Percentiles rank a stretch among this genome's conserved stretches.
phyloP scores from a whole-genome alignment of 495 filamentous ascomycete species.

The Baudoinia panamericana region DNA sequence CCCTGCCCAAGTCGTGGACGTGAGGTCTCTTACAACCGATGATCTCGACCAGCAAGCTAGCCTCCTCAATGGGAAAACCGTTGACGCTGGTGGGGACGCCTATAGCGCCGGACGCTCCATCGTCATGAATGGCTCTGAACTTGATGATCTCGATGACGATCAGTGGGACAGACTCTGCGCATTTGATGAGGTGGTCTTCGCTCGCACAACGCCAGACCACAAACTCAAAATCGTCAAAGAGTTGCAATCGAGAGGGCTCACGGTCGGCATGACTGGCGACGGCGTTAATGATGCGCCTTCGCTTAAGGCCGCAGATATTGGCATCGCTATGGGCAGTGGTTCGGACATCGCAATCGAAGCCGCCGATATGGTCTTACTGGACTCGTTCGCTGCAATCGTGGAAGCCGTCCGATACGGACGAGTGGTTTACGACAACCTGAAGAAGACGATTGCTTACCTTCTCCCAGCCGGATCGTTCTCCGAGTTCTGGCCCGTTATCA shows the following conservation, averaged over 20 bases:
- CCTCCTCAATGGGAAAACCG: constrained; percentile 1
- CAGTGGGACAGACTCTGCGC: constrained; percentile 45
- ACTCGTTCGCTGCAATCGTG: constrained; percentile 60
- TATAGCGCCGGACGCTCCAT: constrained; percentile 29
- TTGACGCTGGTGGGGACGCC: background rate
- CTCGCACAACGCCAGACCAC: constrained; percentile 61
- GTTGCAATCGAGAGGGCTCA: no score
- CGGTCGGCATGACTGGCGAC: constrained; percentile 85
- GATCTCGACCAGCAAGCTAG: constrained; percentile 5
- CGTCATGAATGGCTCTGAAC: constrained; percentile 44
- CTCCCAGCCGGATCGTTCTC: constrained; percentile 52
- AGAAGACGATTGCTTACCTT: constrained; percentile 44
- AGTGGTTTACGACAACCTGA: constrained; percentile 43
- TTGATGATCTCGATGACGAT: constrained; percentile 41
- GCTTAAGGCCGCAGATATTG: constrained; percentile 67
- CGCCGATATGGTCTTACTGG: constrained; percentile 64
- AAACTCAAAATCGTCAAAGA: constrained; percentile 62
- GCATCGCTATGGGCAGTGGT: constrained; percentile 76
- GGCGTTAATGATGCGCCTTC: constrained; percentile 81
- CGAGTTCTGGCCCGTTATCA: constrained; percentile 61
- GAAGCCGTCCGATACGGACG: constrained; percentile 51
- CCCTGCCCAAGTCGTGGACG: constrained; percentile 29
- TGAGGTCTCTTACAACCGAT: constrained; percentile 28
- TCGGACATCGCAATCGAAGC: constrained; percentile 79
- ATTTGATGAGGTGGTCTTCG: constrained; percentile 54